These are phyloP conservation scores for Lippia alba DNA, from an alignment of 305 asterid species.

Conservation along the genomic window DNA sequence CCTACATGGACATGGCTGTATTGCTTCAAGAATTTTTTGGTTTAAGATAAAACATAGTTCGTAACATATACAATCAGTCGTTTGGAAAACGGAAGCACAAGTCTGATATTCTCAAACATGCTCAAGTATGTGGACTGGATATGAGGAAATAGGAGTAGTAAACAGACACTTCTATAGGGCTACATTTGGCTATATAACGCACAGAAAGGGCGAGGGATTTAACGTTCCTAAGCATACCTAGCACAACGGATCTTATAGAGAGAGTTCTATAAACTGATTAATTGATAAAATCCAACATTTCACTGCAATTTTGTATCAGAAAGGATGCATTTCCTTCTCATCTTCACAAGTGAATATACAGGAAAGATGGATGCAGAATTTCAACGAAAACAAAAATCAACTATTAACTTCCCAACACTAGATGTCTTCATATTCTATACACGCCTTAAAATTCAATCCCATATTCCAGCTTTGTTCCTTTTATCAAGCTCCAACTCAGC, in stretches of 20 bases:
- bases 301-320: neutral
- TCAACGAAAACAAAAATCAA: neutral
- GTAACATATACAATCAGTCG: neutral
- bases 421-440: neutral
- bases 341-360: constrained; percentile 14
- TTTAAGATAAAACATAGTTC: neutral
- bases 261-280: constrained; percentile 1
- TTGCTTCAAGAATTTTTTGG: neutral
- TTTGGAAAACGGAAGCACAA: neutral
- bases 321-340: constrained; percentile 12
- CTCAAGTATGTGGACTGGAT: neutral
- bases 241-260: constrained; percentile 13
- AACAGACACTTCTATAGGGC: neutral
- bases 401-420: constrained; percentile 2
- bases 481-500: neutral
- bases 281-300: constrained; percentile 1
- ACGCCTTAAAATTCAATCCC: constrained; percentile 5
- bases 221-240: constrained; percentile 18
- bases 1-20: neutral
- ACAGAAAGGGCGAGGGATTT: no score
- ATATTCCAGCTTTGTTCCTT: constrained; percentile 10
- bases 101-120: constrained; percentile 2
- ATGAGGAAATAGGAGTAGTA: neutral
- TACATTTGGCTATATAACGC: constrained; percentile 1
- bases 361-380: constrained; percentile 9